Evolutionary conservation across 495 filamentous ascomycete genomes (phyloP).

Genomic region (Aspergillus funiculosus): DNA sequence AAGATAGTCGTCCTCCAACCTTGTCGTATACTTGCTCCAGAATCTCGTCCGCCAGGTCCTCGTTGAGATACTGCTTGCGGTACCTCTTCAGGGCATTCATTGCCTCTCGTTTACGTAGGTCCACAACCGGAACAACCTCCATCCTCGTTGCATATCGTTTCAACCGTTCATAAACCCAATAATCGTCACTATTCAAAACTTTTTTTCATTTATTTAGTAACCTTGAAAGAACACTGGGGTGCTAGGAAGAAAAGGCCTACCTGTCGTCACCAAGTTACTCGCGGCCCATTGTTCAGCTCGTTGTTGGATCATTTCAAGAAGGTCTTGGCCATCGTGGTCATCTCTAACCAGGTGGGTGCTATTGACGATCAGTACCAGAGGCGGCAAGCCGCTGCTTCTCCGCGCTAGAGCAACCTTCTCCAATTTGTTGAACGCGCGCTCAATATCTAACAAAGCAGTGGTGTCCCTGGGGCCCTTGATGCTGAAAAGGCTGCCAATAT

Average conservation of each 20-base stretch:
- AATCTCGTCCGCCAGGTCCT: constrained; percentile 45
- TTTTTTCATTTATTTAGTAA: not conserved
- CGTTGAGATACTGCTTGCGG: constrained; percentile 61
- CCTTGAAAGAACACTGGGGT: not conserved
- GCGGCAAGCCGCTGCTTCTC: constrained; percentile 50
- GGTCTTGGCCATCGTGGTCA: constrained; percentile 82
- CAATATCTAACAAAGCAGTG: constrained; percentile 85
- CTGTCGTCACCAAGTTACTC: constrained; percentile 74
- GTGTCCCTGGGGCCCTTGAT: constrained; percentile 90
- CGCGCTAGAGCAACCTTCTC: constrained; percentile 84
- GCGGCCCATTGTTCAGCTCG: constrained; percentile 94
- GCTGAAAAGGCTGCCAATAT: constrained; percentile 91
- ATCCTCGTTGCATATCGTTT: constrained; percentile 87
- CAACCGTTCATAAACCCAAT: constrained; percentile 93
- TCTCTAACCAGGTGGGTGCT: constrained; percentile 83
- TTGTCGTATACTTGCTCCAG: constrained; percentile 75
- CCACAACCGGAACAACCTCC: constrained; percentile 77
- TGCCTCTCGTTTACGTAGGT: constrained; percentile 72
- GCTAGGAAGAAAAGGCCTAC: constrained; percentile 20
- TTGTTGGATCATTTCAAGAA: constrained; percentile 93
- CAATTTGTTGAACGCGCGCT: constrained; percentile 93
- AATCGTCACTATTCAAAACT: constrained; percentile 91
- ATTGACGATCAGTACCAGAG: constrained; percentile 85
- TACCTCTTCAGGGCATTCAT: constrained; percentile 69
- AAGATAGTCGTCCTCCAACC: constrained; percentile 82